These are phyloP conservation scores for Phytopythium helicoides DNA, from an alignment of 352 stramenopile species.

Conservation along the genomic window DNA sequence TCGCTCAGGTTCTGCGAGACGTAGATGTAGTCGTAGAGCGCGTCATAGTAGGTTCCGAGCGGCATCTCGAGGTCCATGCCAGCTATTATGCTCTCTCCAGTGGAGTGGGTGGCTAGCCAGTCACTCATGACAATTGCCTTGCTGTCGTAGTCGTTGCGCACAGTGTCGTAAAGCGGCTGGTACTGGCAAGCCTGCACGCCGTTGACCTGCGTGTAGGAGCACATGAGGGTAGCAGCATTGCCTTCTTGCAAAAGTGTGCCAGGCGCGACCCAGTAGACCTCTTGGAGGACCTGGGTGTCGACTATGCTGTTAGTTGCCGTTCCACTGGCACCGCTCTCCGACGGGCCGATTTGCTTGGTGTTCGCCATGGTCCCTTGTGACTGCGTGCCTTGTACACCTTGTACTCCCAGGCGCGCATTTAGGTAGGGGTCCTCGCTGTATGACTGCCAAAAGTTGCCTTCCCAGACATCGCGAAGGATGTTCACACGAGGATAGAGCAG, in stretches of 20 bases:
- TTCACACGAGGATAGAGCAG: slow-evolving; percentile 24
- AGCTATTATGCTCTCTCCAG: slow-evolving; percentile 24
- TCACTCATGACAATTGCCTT: slow-evolving; percentile 28
- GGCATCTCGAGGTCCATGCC: slow-evolving; percentile 32
- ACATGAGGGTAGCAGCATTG: slow-evolving; percentile 31
- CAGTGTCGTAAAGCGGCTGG: slow-evolving; percentile 25
- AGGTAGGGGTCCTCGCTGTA: slow-evolving; percentile 32
- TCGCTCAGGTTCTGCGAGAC: slow-evolving; percentile 28
- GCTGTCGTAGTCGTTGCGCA: slow-evolving; percentile 31
- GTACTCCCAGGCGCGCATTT: slow-evolving; percentile 23
- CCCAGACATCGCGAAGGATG: slow-evolving; percentile 22
- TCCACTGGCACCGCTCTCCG: slow-evolving; percentile 18
- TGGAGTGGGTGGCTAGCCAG: slow-evolving; percentile 25
- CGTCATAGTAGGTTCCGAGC: slow-evolving; percentile 25
- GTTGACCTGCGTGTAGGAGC: slow-evolving; percentile 29
- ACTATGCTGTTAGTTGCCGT: slow-evolving; percentile 21
- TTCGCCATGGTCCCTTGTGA: slow-evolving; percentile 28
- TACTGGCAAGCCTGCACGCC: slow-evolving; percentile 26
- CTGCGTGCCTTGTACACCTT: slow-evolving; percentile 19
- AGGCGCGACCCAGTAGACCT: slow-evolving; percentile 24
- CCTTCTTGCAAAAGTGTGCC: slow-evolving; percentile 26
- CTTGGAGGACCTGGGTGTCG: slow-evolving; percentile 23
- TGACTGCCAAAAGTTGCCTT: slow-evolving; percentile 30
- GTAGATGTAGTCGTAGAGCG: slow-evolving; percentile 35
- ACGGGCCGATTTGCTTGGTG: slow-evolving; percentile 30